Evolutionary conservation across 768 basidiomycete genomes (phyloP).

Genomic region (Crucibulum laeve): DNA sequence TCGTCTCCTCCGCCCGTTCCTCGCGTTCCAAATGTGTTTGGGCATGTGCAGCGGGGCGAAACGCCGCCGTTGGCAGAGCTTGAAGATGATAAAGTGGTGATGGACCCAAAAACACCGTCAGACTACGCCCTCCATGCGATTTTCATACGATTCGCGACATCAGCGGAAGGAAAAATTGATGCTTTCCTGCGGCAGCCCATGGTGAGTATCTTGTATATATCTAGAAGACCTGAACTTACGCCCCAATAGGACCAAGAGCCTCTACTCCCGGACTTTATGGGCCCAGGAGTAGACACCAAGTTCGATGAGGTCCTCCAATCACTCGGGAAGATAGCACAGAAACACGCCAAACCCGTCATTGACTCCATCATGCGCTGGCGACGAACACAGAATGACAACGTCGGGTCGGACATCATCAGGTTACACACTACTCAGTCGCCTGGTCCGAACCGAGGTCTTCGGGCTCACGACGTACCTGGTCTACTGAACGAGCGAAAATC

Average conservation of each 20-base stretch:
- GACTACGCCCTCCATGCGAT: slow-evolving; percentile 88
- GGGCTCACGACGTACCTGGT: slow-evolving; percentile 42
- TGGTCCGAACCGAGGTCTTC: slow-evolving; percentile 25
- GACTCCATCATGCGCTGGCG: slow-evolving; percentile 89
- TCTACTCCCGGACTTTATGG: slow-evolving; percentile 63
- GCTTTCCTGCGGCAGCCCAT: slow-evolving; percentile 62
- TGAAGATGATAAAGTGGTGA: slow-evolving; percentile 63
- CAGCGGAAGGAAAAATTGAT: slow-evolving; percentile 79
- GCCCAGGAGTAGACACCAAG: slow-evolving; percentile 64
- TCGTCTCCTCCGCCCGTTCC: slow-evolving; percentile 77
- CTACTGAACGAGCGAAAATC: slow-evolving; percentile 68
- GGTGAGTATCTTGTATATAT: slow-evolving; percentile 38
- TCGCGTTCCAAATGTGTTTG: slow-evolving; percentile 62
- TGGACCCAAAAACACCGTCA: slow-evolving; percentile 77
- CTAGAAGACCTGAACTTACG: slow-evolving; percentile 1
- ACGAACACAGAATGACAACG: slow-evolving; percentile 65
- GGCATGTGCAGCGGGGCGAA: slow-evolving; percentile 43
- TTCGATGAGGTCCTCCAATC: slow-evolving; percentile 87
- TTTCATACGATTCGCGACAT: slow-evolving; percentile 80
- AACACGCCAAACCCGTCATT: slow-evolving; percentile 77
- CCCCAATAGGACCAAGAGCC: slow-evolving; percentile 61
- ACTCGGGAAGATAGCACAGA: slow-evolving; percentile 81
- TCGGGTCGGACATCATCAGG: slow-evolving; percentile 44
- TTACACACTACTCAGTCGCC: slow-evolving; percentile 41
- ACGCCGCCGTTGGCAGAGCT: slow-evolving; percentile 47